phyloP scores from a whole-genome alignment of 148 eudicot species.

The Rhododendron mucronatum region DNA sequence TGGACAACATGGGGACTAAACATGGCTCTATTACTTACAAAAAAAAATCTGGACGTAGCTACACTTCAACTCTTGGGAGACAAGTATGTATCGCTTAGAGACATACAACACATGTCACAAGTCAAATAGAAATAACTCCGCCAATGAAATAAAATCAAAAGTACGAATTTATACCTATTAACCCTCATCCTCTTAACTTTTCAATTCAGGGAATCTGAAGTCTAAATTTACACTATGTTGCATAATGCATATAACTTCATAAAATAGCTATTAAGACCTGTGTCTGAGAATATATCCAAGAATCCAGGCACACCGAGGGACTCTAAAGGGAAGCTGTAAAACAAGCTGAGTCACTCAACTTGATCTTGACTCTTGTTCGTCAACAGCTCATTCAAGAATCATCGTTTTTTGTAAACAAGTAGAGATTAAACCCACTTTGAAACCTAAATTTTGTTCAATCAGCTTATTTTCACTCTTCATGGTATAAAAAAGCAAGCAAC shows the following conservation, averaged over 20 bases:
- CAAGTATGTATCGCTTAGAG: background rate
- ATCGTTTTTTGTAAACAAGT: background rate
- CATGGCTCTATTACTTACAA: background rate
- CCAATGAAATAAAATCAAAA: background rate
- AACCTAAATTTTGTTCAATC: background rate
- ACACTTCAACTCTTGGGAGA: background rate
- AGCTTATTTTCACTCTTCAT: background rate
- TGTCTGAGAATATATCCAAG: background rate
- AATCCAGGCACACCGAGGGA: background rate
- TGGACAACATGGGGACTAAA: background rate
- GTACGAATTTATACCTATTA: background rate
- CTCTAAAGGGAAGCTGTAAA: background rate
- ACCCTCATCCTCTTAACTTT: background rate
- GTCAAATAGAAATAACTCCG: background rate
- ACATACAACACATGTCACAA: background rate
- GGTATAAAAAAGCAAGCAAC: background rate
- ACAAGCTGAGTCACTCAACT: background rate
- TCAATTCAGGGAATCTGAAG: background rate
- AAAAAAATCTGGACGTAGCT: background rate
- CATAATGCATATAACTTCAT: background rate
- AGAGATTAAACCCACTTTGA: background rate
- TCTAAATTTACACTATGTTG: background rate
- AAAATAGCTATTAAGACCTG: background rate
- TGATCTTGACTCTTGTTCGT: background rate
- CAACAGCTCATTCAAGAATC: background rate